Base-by-base conservation (phyloP, 2,329 filamentous ascomycete species). In the Fusarium pseudoanthophilum region DNA sequence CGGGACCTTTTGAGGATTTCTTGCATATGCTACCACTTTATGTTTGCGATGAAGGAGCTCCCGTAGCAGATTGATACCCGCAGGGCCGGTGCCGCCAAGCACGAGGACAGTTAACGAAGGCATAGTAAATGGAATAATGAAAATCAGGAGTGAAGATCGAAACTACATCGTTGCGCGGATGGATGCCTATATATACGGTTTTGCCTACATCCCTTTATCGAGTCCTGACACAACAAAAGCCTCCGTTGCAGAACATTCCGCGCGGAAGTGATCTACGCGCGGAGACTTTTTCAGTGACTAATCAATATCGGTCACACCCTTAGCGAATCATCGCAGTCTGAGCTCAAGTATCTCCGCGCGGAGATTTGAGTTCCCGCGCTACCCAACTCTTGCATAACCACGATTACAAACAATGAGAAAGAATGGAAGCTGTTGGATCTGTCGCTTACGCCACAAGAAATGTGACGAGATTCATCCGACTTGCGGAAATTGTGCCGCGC, bases 401-500 rank as follows among this genome's bases (percentile, higher is more conserved):
- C 20, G 16, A 36, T 60, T 52, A 60, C 28, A 28, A 60, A 60
- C 46, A 18, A 60, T 60, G 58, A 34, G 58, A 53, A 53, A n/a
- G 2, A 60, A 60, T 14, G 24, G 43, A 11, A 65, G 64, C 18
- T 73, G 70, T 24, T 73, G 69, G 65, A 69, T 60, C 3, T 73
- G 71, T 32, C 61, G 71, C 21, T 36, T 67, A 14, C 69, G 71
- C 39, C 56, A 64, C 28, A 72, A 71, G 16, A 73, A 73, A 42
- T 73, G 70, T 16, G 69, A 61, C 5, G 67, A 59, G 15, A n/a
- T 26, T 4, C 30, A 18, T 7, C 69, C 69, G 6, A 46, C 3
- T 5, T 72, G 69, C 3, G 13, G 28, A 15, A 60, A 60, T n/a
- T 89, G 87, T 75, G 73, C 73, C 7, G 75, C 80, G 1, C 82